These are phyloP conservation scores for Solanum pinnatisectum DNA, from an alignment of 257 asterid genomes.

Conservation along the genomic window DNA sequence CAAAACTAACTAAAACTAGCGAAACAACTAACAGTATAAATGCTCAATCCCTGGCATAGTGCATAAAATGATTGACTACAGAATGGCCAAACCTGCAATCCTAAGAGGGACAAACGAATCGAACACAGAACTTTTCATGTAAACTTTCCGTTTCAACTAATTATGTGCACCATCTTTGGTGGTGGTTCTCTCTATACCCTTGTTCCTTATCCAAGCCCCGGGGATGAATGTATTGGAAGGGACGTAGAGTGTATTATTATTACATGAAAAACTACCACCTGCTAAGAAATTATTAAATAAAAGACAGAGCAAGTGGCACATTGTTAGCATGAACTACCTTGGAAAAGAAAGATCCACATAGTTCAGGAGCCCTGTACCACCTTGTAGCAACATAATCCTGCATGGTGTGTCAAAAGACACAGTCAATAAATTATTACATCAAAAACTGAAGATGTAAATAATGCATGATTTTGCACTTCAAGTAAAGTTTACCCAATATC, in stretches of 20 bases:
- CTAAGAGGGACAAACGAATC: not conserved
- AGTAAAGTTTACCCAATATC: not conserved
- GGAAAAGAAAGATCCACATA: slow-evolving; percentile 93
- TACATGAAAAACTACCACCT: not conserved
- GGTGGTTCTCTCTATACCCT: not conserved
- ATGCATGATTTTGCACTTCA: not conserved
- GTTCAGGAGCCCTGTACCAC: slow-evolving; percentile 99
- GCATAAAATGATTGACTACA: not conserved
- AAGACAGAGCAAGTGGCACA: slow-evolving; percentile 5
- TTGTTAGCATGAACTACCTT: slow-evolving; percentile 40
- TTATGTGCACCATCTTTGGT: not conserved
- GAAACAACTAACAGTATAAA: not conserved
- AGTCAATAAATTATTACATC: not conserved
- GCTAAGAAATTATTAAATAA: not conserved
- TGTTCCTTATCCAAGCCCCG: not conserved
- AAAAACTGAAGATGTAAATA: not conserved
- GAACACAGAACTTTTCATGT: not conserved
- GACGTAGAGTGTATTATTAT: not conserved
- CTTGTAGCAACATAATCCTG: slow-evolving; percentile 99
- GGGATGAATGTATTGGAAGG: not conserved
- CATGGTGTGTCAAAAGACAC: slow-evolving; percentile 7
- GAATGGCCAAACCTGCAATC: not conserved
- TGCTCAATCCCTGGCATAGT: not conserved
- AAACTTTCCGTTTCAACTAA: not conserved
- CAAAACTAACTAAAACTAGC: not conserved